A percentile compares a stretch with the other conserved stretches of the same genome.
These are phyloP conservation scores for Kurtzmaniella natalensis DNA, from an alignment of 1,139 yeast species.

Conservation along the genomic window DNA sequence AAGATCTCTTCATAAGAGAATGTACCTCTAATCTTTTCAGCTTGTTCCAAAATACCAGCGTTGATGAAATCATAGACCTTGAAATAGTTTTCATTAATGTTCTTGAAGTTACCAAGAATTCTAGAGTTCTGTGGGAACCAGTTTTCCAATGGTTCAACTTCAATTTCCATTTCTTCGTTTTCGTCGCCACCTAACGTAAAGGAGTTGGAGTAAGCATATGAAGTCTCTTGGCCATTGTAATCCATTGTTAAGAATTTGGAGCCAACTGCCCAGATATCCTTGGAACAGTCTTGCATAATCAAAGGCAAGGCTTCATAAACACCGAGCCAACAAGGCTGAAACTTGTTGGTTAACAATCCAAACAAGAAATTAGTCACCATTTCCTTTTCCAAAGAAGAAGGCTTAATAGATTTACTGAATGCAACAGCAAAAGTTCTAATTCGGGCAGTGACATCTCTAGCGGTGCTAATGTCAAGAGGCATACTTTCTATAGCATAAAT, in stretches of 20 bases:
- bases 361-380: conserved; percentile 56
- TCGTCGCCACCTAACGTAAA: no score
- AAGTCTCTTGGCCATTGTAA: conserved; percentile 16
- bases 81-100: conserved; percentile 18
- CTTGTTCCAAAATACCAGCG: conserved; percentile 30
- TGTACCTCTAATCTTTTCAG: conserved; percentile 30
- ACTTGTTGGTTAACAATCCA: conserved; percentile 71
- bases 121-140: conserved; percentile 32
- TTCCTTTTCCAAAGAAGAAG: conserved; percentile 27
- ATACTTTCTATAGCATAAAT: conserved; percentile 63
- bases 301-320: conserved; percentile 56
- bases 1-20: conserved; percentile 32
- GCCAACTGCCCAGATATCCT: conserved; percentile 55
- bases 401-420: conserved; percentile 37
- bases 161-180: conserved; percentile 18
- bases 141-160: conserved; percentile 19
- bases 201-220: conserved; percentile 12
- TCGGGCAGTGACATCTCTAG: conserved; percentile 72
- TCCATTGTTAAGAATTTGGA: conserved; percentile 35
- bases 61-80: conserved; percentile 18
- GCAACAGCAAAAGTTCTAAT: conserved; percentile 56
- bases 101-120: conserved; percentile 23
- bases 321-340: conserved; percentile 85
- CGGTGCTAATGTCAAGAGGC: conserved; percentile 64
- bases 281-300: conserved; percentile 41